These are phyloP conservation scores for Fusarium solani-melongenae DNA, from an alignment of 2,329 filamentous ascomycete species.

Conservation along the genomic window DNA sequence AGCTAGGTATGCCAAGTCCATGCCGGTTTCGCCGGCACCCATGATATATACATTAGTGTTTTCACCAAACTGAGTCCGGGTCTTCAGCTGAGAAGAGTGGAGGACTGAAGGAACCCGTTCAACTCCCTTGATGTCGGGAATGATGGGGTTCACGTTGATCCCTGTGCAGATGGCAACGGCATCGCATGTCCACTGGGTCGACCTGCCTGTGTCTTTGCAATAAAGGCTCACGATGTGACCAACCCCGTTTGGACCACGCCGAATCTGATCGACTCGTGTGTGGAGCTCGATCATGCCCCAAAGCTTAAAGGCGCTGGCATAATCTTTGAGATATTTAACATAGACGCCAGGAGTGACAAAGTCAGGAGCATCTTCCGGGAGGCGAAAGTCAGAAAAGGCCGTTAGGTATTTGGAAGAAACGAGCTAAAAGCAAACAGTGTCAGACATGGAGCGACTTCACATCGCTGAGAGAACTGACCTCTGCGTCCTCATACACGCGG, in stretches of 20 bases:
- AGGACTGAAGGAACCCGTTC: constrained; percentile 50
- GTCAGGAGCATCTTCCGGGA: constrained; percentile 54
- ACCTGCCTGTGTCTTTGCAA: background rate
- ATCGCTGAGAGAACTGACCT: constrained; percentile 41
- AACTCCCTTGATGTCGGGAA: constrained; percentile 53
- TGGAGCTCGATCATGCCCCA: constrained; percentile 50
- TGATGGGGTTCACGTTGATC: constrained; percentile 54
- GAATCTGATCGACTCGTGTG: constrained; percentile 46
- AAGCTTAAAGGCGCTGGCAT: constrained; percentile 53
- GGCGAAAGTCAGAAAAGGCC: constrained; percentile 61
- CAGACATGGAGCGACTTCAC: background rate
- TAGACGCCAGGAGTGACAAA: constrained; percentile 56
- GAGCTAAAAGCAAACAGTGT: constrained; percentile 43
- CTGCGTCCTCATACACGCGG: constrained; percentile 60
- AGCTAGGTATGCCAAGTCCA: constrained; percentile 58
- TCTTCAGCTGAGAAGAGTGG: constrained; percentile 58
- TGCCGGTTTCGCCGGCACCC: constrained; percentile 58
- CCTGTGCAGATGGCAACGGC: constrained; percentile 59
- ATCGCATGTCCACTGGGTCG: constrained; percentile 52
- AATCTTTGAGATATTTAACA: constrained; percentile 56
- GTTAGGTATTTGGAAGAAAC: constrained; percentile 63
- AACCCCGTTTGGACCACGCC: constrained; percentile 10
- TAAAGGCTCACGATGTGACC: constrained; percentile 30
- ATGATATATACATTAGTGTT: constrained; percentile 55
- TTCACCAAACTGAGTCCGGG: constrained; percentile 53